Evolutionary conservation across 495 filamentous ascomycete species (phyloP), one percentile per base, ranked within the genome.

Genomic region (Annulohypoxylon maeteangense): DNA sequence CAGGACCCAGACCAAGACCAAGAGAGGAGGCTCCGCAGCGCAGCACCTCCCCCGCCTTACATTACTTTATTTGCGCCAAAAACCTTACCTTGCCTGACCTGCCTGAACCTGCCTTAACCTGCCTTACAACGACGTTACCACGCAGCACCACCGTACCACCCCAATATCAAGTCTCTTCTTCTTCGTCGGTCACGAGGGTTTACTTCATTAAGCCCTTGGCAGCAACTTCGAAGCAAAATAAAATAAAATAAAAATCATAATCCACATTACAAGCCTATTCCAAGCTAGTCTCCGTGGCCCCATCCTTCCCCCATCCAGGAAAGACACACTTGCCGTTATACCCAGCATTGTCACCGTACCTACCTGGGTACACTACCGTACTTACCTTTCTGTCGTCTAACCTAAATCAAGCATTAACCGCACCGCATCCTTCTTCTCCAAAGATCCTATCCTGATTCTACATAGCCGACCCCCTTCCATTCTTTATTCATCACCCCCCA

Each of bases 41-140:
- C 70, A 72, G 70, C 70, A 65, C 67, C 54, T 62, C 65, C 53
- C 70, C 70, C 70, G 70, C 70, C 70, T 73, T 68, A 73, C 70
- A 73, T 72, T 72, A 65, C 34, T 10, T 65, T 47, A 48, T 68
- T 71, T 68, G 70, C 70, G 70, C 70, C 70, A 54, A 20, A 34
- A 32, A 29, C 48, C 48, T 29, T 25, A 40, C 54, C 54, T 60
- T 64, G 64, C 70, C 61, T 64, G 12, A 57, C 68, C 68, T 61
- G 48, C 68, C 48, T 62, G 34, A 23, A 48, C 65, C 34, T 60
- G 22, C 29, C 51, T 20, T 55, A 31, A 45, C 67, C 67, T 72
- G 70, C 70, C 70, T 61, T 72, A 72, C 65, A 57, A 65, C 59
- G 58, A 68, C 70, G 70, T 72, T 72, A 72, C 65, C 55, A 65